phyloP scores from a whole-genome alignment of 1,284 basidiomycete species.

The Cutaneotrichosporon curvatum region DNA sequence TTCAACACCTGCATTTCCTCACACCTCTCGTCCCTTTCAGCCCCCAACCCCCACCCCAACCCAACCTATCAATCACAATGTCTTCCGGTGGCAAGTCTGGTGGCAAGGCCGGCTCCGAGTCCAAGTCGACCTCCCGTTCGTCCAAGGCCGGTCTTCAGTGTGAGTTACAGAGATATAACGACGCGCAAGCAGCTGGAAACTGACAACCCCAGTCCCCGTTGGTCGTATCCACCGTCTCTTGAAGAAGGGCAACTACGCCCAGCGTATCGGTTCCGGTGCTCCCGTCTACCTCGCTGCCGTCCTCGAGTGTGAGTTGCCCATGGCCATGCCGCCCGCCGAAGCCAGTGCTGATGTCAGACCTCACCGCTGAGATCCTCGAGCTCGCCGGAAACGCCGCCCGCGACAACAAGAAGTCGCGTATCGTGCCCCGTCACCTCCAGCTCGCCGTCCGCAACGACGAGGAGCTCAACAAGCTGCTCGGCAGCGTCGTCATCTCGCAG shows the following conservation, averaged over 20 bases:
- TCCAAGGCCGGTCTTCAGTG: slow-evolving; percentile 72
- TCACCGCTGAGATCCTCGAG: slow-evolving; percentile 80
- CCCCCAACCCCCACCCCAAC: slow-evolving; percentile 21
- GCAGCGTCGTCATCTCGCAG: slow-evolving; percentile 78
- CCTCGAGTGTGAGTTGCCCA: slow-evolving; percentile 32
- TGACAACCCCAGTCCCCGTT: slow-evolving; percentile 56
- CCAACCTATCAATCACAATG: slow-evolving; percentile 44
- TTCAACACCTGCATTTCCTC: neutral
- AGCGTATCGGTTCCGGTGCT: slow-evolving; percentile 53
- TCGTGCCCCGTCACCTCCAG: slow-evolving; percentile 84
- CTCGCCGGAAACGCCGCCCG: slow-evolving; percentile 70
- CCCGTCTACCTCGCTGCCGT: slow-evolving; percentile 73
- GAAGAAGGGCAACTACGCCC: slow-evolving; percentile 77
- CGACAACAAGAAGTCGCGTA: slow-evolving; percentile 66
- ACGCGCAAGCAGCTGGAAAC: too few species aligned
- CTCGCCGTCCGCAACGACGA: slow-evolving; percentile 84
- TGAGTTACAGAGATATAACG: too few species aligned
- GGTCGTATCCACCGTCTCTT: slow-evolving; percentile 79
- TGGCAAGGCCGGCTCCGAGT: slow-evolving; percentile 49
- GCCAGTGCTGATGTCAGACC: slow-evolving; percentile 44
- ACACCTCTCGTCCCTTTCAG: slow-evolving; percentile 16
- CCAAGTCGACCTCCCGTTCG: slow-evolving; percentile 63
- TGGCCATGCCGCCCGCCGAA: neutral
- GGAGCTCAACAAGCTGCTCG: slow-evolving; percentile 55
- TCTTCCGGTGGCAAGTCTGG: slow-evolving; percentile 51